Evolutionary conservation across 73 alveolate genomes (phyloP).

Genomic region (Tetrahymena thermophila): DNA sequence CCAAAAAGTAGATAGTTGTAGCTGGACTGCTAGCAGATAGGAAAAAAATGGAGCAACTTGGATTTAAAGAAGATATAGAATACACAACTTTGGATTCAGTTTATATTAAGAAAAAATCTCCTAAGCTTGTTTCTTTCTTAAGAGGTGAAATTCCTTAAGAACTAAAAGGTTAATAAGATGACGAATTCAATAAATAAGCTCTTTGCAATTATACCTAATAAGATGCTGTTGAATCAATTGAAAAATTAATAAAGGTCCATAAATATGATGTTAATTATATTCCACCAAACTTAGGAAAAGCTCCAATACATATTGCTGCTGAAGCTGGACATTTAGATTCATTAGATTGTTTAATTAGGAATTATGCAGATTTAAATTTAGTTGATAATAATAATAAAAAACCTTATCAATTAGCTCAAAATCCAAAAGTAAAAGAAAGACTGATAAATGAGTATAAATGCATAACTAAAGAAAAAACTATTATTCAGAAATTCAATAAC

Average conservation of each 20-base stretch:
- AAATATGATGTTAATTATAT: too few species aligned
- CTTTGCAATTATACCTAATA: neutral
- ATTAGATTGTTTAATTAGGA: too few species aligned
- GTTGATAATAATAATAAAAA: neutral
- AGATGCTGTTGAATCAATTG: neutral
- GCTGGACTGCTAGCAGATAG: neutral
- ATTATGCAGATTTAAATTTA: neutral
- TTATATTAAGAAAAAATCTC: neutral
- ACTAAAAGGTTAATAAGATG: neutral
- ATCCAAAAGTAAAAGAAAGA: neutral
- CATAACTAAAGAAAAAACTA: too few species aligned
- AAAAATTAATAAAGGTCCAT: neutral
- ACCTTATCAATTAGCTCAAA: neutral
- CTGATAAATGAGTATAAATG: neutral
- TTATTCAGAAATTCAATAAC: too few species aligned
- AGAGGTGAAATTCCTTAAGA: neutral
- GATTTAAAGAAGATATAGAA: neutral
- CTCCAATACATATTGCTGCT: neutral
- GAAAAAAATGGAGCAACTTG: neutral
- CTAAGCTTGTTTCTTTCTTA: neutral
- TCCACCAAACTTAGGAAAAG: neutral
- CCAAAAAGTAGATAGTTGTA: neutral
- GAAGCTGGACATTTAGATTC: neutral
- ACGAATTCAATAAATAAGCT: neutral
- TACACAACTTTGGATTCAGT: neutral